Conservation (phyloP, 1,139 yeast species). For the Diutina mesorugosa region DNA sequence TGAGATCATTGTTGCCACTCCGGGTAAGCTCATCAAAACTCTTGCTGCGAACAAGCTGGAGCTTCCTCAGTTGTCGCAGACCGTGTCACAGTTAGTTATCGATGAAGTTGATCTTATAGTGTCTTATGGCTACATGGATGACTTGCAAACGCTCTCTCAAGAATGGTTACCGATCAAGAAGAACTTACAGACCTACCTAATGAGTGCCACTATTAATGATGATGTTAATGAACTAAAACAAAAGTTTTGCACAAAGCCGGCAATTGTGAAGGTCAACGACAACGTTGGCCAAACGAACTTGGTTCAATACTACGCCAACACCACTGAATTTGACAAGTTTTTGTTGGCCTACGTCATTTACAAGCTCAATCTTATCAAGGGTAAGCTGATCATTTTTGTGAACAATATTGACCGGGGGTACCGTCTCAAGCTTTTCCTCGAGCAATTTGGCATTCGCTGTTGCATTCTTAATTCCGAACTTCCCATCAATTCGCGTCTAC, state of each 20-base stretch:
- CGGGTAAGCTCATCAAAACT: constrained; percentile 58
- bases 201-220: constrained; percentile 93
- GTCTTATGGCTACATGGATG: constrained; percentile 86
- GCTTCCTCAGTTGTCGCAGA: constrained; percentile 20
- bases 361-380: constrained; percentile 79
- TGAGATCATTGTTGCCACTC: constrained; percentile 78
- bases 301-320: constrained; percentile 75
- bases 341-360: constrained; percentile 81
- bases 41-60: constrained; percentile 37
- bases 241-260: constrained; percentile 77
- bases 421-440: constrained; percentile 77
- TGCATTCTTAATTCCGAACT: constrained; percentile 87
- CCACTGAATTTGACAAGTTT: constrained; percentile 86
- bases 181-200: constrained; percentile 76
- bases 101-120: constrained; percentile 93
- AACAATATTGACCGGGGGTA: constrained; percentile 94
- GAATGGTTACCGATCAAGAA: constrained; percentile 56
- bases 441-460: constrained; percentile 86
- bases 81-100: constrained; percentile 59
- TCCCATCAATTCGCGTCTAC: constrained; percentile 86
- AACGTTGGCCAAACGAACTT: constrained; percentile 37
- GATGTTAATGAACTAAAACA: constrained; percentile 69
- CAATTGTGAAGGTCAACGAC: constrained; percentile 65
- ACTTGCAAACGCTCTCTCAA: constrained; percentile 47
- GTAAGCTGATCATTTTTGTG: constrained; percentile 84